Evolutionary conservation across 2,329 filamentous ascomycete species (phyloP).

Genomic region (Colletotrichum zoysiae): DNA sequence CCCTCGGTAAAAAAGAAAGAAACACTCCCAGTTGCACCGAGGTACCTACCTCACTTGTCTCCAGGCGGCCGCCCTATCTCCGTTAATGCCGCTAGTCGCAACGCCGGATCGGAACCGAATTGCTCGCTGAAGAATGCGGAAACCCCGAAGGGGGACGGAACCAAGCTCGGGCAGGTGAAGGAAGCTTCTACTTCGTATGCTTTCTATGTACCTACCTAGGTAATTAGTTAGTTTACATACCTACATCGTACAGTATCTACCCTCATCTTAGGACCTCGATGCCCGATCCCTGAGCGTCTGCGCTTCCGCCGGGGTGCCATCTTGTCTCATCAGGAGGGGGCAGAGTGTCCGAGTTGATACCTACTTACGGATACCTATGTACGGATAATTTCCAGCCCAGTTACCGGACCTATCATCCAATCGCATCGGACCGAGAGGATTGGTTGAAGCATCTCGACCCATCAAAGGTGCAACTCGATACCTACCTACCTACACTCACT

Average conservation of each 20-base stretch:
- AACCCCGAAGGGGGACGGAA: slow-evolving; percentile 5
- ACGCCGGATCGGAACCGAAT: slow-evolving; percentile 16
- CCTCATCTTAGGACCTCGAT: too few relatives aligned
- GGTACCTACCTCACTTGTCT: background rate
- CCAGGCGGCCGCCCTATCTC: slow-evolving; percentile 6
- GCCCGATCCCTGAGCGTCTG: slow-evolving; percentile 4
- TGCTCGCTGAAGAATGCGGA: background rate
- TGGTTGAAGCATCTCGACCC: slow-evolving; percentile 27
- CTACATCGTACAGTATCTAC: too few relatives aligned
- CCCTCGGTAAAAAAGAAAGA: too few relatives aligned
- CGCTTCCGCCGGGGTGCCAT: slow-evolving; percentile 3
- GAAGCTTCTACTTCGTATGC: too few relatives aligned
- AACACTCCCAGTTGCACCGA: too few relatives aligned
- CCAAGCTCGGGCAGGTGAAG: too few relatives aligned
- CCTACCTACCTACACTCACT: too few relatives aligned
- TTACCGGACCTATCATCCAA: background rate
- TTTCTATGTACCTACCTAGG: too few relatives aligned
- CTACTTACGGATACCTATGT: too few relatives aligned
- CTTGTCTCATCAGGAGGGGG: slow-evolving; percentile 28
- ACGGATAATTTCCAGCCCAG: background rate
- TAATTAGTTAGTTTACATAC: too few relatives aligned
- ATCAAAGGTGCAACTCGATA: background rate
- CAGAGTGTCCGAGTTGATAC: slow-evolving; percentile 13
- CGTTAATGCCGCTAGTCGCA: slow-evolving; percentile 1
- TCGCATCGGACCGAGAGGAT: slow-evolving; percentile 6